Evolutionary conservation across 345 rosid species (phyloP).

Genomic region (Pistacia atlantica): DNA sequence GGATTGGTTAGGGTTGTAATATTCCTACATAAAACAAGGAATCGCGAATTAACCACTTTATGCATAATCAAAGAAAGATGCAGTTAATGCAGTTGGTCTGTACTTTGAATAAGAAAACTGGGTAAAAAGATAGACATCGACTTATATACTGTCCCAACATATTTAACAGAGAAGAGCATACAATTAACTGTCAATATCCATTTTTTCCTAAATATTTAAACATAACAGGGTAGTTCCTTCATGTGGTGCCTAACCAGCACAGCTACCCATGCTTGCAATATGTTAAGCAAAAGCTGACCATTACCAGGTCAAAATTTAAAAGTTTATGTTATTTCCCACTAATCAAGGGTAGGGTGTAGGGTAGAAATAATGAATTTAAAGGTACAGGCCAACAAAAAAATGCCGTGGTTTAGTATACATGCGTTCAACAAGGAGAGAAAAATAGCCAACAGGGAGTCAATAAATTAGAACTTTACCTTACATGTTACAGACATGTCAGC

Average conservation of each 20-base stretch:
- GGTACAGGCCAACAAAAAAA: not conserved
- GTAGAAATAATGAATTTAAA: not conserved
- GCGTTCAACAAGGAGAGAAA: slow-evolving; percentile 12
- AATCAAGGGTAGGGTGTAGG: not conserved
- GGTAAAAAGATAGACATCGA: not conserved
- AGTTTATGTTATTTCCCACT: not conserved
- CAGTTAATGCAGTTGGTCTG: slow-evolving; percentile 9
- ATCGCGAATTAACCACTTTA: not conserved
- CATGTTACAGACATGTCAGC: slow-evolving; percentile 97
- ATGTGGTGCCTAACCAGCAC: not conserved
- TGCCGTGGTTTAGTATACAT: not conserved
- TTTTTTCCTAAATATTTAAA: not conserved
- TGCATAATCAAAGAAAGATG: not conserved
- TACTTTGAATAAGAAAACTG: not conserved
- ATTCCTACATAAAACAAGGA: slow-evolving; percentile 52
- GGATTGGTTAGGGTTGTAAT: slow-evolving; percentile 82
- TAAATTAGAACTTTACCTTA: slow-evolving; percentile 53
- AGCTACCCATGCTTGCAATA: not conserved
- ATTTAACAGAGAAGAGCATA: not conserved
- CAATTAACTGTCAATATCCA: not conserved
- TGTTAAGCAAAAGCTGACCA: not conserved
- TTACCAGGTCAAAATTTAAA: not conserved
- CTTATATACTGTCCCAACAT: not conserved
- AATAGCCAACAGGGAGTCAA: not conserved
- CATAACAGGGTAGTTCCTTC: not conserved